Base-by-base conservation (phyloP, 257 asterid species). In the Petunia axillaris region DNA sequence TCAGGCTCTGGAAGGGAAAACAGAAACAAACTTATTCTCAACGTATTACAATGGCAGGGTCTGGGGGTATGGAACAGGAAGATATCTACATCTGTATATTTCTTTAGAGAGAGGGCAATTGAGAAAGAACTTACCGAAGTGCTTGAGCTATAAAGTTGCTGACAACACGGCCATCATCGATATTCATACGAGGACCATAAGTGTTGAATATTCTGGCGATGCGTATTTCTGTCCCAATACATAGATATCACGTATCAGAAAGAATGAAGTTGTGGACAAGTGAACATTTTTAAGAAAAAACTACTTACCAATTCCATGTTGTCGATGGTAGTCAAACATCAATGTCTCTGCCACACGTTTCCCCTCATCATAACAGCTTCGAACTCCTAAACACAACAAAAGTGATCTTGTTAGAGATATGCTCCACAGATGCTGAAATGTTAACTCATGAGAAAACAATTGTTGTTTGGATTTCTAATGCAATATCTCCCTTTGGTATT, bases 151-250 rank as follows among this genome's bases (percentile, higher is more conserved):
- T 89, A 88, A 94, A 94, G 82, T 94, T 94, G 82, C 98, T 94
- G 80, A 94, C 98, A 8, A 95, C 99, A 39, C 98, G 97, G 5
- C 98, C 98, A 81, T 95, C 99, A 10, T 95, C 99, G 37, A 95
- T 95, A 80, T 92, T 93, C 98, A 95, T 95, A 4, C 98, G 92
- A 16, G 98, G 98, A 6, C 99, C 99, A 63, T 95, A 95, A 3
- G 99, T 95, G 89, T 95, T 95, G 87, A 95, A 95, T 82, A 95
- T 95, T 86, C 99, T 91, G 25, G 99, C 99, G 75, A 95, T 95
- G 70, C 99, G 91, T 71, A 95, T 95, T 86, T 95, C 99, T 95
- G 92, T 81, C 44, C 79, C 65, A 59, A 54, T 37, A 16, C 41
- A 8, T 63, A 15, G 10, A 64, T n/a, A 15, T 53, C n/a, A 54